Evolutionary conservation across 116 monocot species (phyloP).

Genomic region (Thalassia testudinum): DNA sequence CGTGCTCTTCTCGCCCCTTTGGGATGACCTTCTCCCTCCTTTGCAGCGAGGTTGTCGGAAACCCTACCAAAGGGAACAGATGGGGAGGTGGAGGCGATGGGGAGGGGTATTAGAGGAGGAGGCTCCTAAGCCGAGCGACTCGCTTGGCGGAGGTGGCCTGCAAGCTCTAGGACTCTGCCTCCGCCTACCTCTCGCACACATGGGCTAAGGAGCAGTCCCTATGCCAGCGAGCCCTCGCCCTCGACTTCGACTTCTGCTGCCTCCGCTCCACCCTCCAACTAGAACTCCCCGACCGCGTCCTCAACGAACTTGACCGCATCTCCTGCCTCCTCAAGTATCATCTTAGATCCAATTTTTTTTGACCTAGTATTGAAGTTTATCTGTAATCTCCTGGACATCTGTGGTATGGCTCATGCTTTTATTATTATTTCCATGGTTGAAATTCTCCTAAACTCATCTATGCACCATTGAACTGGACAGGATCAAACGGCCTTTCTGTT

Average conservation of each 20-base stretch:
- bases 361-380: no score
- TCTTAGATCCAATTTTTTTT: no score
- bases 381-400: no score
- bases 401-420: no score
- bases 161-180: slow-evolving; percentile 73
- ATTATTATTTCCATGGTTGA: no score
- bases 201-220: slow-evolving; percentile 65
- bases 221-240: slow-evolving; percentile 47
- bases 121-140: slow-evolving; percentile 26
- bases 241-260: slow-evolving; percentile 55
- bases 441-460: no score
- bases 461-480: slow-evolving; percentile 16
- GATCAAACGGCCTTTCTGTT: slow-evolving; percentile 58
- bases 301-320: slow-evolving; percentile 55
- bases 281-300: slow-evolving; percentile 39
- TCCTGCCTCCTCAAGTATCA: slow-evolving; percentile 19
- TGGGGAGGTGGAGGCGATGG: no score
- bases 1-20: no score
- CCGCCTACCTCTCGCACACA: slow-evolving; percentile 38
- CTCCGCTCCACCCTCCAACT: slow-evolving; percentile 7
- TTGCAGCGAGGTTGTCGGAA: no score
- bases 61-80: no score
- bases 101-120: slow-evolving; percentile 1
- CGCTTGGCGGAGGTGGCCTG: slow-evolving; percentile 45
- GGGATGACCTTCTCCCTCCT: no score